Evolutionary conservation across 129 eudicot genomes (phyloP).

Genomic region (Lactuca saligna): DNA sequence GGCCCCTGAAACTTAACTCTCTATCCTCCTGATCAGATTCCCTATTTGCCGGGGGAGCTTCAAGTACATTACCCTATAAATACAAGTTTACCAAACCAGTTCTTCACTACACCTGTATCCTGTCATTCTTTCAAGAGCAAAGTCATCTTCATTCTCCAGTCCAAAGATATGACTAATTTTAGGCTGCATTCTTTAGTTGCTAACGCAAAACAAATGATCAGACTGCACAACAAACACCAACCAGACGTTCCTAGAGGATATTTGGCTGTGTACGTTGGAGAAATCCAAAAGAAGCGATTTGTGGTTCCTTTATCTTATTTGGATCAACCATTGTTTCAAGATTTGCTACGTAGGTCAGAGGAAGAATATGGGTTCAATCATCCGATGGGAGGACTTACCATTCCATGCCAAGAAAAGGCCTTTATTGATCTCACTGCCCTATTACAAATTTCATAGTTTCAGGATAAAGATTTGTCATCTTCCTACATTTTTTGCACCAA

Average conservation of each 20-base stretch:
- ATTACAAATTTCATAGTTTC: neutral
- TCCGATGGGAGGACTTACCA: constrained; percentile 46
- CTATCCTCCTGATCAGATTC: neutral
- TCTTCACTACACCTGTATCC: neutral
- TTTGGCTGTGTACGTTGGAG: constrained; percentile 56
- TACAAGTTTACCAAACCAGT: neutral
- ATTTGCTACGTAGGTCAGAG: constrained; percentile 37
- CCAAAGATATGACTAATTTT: too few species aligned
- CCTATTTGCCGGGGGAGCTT: neutral
- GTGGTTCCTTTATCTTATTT: constrained; percentile 44
- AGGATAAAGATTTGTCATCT: neutral
- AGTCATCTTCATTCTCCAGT: neutral
- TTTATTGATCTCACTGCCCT: constrained; percentile 28
- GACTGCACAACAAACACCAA: constrained; percentile 23
- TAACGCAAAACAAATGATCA: constrained; percentile 36
- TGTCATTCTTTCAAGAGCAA: too few species aligned
- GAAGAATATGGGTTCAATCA: constrained; percentile 50
- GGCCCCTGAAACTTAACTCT: too few species aligned
- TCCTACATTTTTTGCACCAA: neutral
- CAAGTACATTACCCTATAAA: neutral
- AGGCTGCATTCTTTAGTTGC: constrained; percentile 15
- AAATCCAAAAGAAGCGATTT: constrained; percentile 35
- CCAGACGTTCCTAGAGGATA: constrained; percentile 52
- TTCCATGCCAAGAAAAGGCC: constrained; percentile 40
- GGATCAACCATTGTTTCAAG: constrained; percentile 45